phyloP scores from a whole-genome alignment of 495 filamentous ascomycete genomes.

The Friedmanniomyces simplex region DNA sequence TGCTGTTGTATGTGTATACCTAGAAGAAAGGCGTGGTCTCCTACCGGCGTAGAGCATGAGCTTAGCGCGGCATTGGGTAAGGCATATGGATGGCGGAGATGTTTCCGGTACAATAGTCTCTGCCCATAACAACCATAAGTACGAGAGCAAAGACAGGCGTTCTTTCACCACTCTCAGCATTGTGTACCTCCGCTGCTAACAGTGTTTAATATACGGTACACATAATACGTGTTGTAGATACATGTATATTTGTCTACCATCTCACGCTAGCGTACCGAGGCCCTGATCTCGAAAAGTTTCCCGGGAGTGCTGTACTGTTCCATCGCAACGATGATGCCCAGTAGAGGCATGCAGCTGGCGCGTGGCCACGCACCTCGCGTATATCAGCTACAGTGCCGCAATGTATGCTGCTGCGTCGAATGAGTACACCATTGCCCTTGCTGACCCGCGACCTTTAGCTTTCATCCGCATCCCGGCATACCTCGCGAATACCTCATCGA shows the following conservation, averaged over 20 bases:
- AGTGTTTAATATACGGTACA: too few species aligned
- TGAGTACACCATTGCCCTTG: not conserved
- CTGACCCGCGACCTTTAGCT: slow-evolving; percentile 2
- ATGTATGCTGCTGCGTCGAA: slow-evolving; percentile 6
- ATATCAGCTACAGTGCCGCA: slow-evolving; percentile 10
- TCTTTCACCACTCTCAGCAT: too few species aligned
- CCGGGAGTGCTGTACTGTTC: not conserved
- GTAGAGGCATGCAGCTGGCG: slow-evolving; percentile 21
- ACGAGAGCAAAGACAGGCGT: not conserved
- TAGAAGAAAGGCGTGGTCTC: too few species aligned
- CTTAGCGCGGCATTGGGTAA: not conserved
- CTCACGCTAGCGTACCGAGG: not conserved
- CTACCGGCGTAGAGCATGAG: too few species aligned
- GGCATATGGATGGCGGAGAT: not conserved
- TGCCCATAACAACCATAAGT: not conserved
- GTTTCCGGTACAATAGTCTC: not conserved
- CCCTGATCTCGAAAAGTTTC: not conserved
- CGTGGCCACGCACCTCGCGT: slow-evolving; percentile 7
- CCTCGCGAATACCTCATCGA: not conserved
- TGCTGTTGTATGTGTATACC: not conserved
- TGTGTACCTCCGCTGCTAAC: too few species aligned
- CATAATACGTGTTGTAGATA: too few species aligned
- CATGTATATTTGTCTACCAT: not conserved
- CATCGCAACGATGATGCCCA: slow-evolving; percentile 24
- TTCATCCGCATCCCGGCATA: slow-evolving; percentile 13